These are phyloP conservation scores for Tricholoma bakamatsutake DNA, from an alignment of 768 basidiomycete genomes.

Conservation along the genomic window DNA sequence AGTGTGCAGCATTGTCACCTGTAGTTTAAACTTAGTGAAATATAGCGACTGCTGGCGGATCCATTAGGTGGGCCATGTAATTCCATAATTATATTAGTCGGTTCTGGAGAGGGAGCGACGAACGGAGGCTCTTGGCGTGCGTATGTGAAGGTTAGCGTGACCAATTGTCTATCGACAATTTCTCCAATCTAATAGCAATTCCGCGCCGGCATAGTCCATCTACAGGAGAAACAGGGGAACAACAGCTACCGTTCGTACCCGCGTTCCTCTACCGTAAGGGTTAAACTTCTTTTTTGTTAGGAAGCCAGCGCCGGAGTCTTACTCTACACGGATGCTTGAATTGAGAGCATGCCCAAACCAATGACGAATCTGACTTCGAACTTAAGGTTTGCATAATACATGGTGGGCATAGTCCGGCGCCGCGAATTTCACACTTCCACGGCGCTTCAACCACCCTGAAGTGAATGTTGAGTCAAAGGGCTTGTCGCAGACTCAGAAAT, in stretches of 20 bases:
- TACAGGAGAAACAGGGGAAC: no score
- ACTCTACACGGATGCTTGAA: not conserved
- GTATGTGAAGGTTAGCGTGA: not conserved
- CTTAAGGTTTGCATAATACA: not conserved
- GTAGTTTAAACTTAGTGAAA: not conserved
- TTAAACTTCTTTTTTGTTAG: no score
- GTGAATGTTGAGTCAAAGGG: not conserved
- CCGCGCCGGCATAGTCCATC: no score
- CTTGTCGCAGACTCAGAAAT: not conserved
- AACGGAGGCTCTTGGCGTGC: not conserved
- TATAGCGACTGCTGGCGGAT: not conserved
- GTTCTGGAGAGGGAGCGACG: not conserved
- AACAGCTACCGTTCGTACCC: no score
- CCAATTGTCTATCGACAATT: not conserved
- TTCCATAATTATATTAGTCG: slow-evolving; percentile 5
- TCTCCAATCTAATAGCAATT: no score
- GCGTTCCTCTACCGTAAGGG: no score
- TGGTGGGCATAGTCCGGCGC: not conserved
- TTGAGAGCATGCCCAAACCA: not conserved
- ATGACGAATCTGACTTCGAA: not conserved
- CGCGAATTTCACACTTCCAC: not conserved
- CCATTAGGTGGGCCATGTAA: not conserved
- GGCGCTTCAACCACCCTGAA: not conserved
- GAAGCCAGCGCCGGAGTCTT: not conserved
- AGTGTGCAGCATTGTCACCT: not conserved